These are phyloP conservation scores for Linum tenue DNA, from an alignment of 345 rosid species.

Conservation along the genomic window DNA sequence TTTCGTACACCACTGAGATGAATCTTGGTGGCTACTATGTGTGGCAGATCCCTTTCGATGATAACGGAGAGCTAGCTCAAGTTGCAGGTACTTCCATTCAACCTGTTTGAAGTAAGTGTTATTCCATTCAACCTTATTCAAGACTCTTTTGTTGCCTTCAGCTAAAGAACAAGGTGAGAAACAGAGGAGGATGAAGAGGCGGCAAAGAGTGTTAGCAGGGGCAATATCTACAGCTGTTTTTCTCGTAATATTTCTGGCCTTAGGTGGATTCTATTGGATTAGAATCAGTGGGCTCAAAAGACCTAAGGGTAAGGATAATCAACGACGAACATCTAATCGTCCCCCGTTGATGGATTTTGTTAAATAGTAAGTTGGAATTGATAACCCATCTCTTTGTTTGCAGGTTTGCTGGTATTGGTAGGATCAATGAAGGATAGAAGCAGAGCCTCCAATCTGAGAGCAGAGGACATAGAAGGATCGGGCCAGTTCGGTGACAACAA, in stretches of 20 bases:
- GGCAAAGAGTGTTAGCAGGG: not conserved
- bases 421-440: not conserved
- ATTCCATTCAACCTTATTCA: too few species aligned
- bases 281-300: not conserved
- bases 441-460: not conserved
- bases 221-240: not conserved
- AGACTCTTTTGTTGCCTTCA: not conserved
- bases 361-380: too few species aligned
- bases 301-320: not conserved
- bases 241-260: not conserved
- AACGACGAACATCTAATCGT: not conserved
- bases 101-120: not conserved
- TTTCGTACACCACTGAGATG: conserved; percentile 10
- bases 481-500: not conserved
- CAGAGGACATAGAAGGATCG: not conserved
- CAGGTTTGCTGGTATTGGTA: not conserved
- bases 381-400: not conserved
- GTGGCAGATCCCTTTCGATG: conserved; percentile 1
- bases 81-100: not conserved
- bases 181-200: not conserved
- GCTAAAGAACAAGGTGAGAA: not conserved
- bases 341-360: too few species aligned
- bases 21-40: conserved; percentile 5
- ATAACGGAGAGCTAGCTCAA: conserved; percentile 4
- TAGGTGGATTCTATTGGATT: not conserved